These are phyloP conservation scores for Manihot esculenta DNA, from an alignment of 441 rosid genomes.

Conservation along the genomic window DNA sequence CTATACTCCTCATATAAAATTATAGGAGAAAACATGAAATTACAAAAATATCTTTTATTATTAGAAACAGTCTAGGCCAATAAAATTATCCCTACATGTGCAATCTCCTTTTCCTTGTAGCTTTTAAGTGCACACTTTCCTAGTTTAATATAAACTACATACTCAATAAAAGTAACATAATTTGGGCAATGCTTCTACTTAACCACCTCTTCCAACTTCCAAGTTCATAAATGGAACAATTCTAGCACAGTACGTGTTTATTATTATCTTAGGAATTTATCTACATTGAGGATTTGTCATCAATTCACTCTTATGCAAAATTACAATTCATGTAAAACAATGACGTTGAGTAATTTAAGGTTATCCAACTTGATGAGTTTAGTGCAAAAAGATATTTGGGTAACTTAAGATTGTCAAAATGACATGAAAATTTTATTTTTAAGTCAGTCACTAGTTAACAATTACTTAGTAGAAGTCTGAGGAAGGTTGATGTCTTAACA, in stretches of 20 bases:
- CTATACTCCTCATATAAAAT: too few relatives aligned
- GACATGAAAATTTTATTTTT: background rate
- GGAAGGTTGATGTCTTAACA: background rate
- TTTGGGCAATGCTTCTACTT: background rate
- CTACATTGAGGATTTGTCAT: background rate
- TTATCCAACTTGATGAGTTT: background rate
- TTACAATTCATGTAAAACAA: background rate
- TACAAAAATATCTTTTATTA: too few relatives aligned
- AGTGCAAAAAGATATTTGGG: background rate
- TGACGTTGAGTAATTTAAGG: background rate
- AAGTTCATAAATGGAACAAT: background rate
- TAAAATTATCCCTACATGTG: too few relatives aligned
- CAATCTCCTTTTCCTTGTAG: too few relatives aligned
- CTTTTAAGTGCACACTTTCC: too few relatives aligned
- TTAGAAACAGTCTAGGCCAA: too few relatives aligned
- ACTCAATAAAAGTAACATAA: too few relatives aligned
- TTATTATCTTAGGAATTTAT: too few relatives aligned
- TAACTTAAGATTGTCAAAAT: too few relatives aligned
- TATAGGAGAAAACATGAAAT: too few relatives aligned
- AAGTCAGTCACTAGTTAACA: background rate
- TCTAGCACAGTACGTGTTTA: background rate
- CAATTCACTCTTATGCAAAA: background rate
- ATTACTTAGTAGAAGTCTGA: background rate
- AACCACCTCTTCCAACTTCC: background rate
- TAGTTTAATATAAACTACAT: too few relatives aligned